Percentiles rank a stretch among this genome's conserved stretches.
Conservation (phyloP, 2,329 filamentous ascomycete genomes). For the Coniochaeta pulveracea region DNA sequence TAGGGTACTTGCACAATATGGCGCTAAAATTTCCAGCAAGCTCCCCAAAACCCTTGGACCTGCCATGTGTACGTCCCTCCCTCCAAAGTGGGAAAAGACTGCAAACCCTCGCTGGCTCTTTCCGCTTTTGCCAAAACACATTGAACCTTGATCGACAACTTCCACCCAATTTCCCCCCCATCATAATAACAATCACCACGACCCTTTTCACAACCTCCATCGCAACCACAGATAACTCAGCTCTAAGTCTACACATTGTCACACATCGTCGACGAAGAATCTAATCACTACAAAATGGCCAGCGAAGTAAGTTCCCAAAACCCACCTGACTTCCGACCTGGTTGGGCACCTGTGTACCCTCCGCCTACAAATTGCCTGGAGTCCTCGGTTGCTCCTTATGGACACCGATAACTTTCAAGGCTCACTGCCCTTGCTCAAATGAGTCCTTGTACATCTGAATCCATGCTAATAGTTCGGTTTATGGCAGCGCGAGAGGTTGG, state of each 20-base stretch:
- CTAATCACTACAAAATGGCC: constrained; percentile 4
- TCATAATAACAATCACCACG: constrained; percentile 3
- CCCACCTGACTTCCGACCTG: constrained; percentile 1
- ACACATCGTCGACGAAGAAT: neutral
- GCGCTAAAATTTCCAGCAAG: neutral
- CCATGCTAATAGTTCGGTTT: neutral
- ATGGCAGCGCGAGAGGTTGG: constrained; percentile 2
- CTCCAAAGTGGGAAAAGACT: constrained; percentile 4
- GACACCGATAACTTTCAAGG: neutral
- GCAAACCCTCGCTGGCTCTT: constrained; percentile 1
- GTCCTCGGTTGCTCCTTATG: neutral
- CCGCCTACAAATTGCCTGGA: neutral
- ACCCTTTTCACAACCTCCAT: neutral
- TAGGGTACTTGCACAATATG: no score
- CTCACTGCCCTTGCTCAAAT: neutral
- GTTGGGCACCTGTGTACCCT: neutral
- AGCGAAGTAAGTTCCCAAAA: constrained; percentile 3
- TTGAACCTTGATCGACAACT: constrained; percentile 3
- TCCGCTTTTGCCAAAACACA: neutral
- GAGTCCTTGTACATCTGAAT: neutral
- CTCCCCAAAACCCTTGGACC: constrained; percentile 2
- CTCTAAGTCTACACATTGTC: neutral
- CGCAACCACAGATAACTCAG: neutral
- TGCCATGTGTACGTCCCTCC: constrained; percentile 2
- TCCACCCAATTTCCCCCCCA: constrained; percentile 1